A percentile compares a stretch with the other conserved stretches of the same genome.
These are phyloP conservation scores for Phialophora tarda DNA, from an alignment of 2,329 filamentous ascomycete genomes.

Conservation along the genomic window DNA sequence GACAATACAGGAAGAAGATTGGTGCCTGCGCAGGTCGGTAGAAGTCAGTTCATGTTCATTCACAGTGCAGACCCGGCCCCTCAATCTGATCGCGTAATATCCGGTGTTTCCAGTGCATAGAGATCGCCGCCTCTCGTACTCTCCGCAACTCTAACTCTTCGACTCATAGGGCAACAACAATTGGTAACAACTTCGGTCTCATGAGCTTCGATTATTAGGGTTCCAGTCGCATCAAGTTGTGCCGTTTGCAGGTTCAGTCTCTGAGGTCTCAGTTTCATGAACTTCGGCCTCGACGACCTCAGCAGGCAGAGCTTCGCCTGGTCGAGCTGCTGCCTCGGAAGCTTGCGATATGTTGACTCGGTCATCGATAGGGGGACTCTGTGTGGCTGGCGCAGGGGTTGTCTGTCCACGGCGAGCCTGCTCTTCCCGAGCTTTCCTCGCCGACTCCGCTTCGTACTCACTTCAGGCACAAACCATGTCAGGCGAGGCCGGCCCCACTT, in stretches of 20 bases:
- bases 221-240: not conserved
- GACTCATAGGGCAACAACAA: not conserved
- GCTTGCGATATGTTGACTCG: not conserved
- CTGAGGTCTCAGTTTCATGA: not conserved
- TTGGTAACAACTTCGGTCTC: not conserved
- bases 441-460: conserved; percentile 28
- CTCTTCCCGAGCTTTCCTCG: conserved; percentile 21
- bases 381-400: not conserved
- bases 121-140: not conserved
- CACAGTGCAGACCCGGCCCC: not conserved
- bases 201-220: not conserved
- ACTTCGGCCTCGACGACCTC: conserved; percentile 5
- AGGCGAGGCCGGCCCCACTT: conserved; percentile 31
- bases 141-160: not conserved
- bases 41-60: conserved; percentile 35
- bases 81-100: not conserved
- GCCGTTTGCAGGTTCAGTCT: not conserved
- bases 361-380: not conserved
- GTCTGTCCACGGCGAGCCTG: not conserved
- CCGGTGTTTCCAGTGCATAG: conserved; percentile 2
- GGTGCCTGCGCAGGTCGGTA: conserved; percentile 35
- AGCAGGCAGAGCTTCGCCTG: not conserved
- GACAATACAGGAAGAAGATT: conserved; percentile 46
- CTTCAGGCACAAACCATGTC: conserved; percentile 35
- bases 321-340: not conserved